Evolutionary conservation across 345 rosid species (phyloP).

Genomic region (Aquilaria malaccensis): DNA sequence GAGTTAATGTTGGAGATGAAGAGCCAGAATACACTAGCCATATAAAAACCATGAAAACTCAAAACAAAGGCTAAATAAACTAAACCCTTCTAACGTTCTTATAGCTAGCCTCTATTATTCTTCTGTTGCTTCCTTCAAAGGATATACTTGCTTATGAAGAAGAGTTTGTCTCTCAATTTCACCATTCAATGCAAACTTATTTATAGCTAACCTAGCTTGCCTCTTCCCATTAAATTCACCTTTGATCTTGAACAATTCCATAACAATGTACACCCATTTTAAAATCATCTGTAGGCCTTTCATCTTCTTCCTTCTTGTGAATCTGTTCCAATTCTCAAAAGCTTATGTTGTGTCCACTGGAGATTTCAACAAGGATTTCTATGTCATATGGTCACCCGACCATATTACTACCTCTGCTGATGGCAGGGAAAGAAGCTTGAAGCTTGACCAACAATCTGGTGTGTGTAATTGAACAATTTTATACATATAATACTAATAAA

Average conservation of each 20-base stretch:
- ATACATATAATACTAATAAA: neutral
- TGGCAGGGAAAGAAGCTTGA: constrained; percentile 59
- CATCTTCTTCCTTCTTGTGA: constrained; percentile 17
- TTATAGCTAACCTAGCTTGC: neutral
- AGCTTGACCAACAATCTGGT: constrained; percentile 81
- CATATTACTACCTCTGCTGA: constrained; percentile 62
- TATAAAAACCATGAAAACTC: neutral
- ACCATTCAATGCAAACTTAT: neutral
- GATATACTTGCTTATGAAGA: constrained; percentile 29
- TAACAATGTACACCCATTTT: neutral
- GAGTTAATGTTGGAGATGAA: too few species aligned
- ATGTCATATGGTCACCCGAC: constrained; percentile 65
- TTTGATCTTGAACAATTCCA: constrained; percentile 18
- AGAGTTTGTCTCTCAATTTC: constrained; percentile 12
- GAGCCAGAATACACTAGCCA: too few species aligned
- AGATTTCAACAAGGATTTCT: constrained; percentile 61
- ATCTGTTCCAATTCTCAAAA: constrained; percentile 25
- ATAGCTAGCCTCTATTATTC: constrained; percentile 5
- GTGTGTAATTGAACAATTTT: neutral
- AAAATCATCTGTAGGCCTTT: neutral
- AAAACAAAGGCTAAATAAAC: neutral
- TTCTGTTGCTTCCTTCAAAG: constrained; percentile 31
- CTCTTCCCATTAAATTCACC: neutral
- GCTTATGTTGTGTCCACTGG: constrained; percentile 58
- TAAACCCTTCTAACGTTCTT: constrained; percentile 2